Base-by-base conservation (phyloP, 805 yeast genomes). In the Cyberlindnera euphorbiiphila region DNA sequence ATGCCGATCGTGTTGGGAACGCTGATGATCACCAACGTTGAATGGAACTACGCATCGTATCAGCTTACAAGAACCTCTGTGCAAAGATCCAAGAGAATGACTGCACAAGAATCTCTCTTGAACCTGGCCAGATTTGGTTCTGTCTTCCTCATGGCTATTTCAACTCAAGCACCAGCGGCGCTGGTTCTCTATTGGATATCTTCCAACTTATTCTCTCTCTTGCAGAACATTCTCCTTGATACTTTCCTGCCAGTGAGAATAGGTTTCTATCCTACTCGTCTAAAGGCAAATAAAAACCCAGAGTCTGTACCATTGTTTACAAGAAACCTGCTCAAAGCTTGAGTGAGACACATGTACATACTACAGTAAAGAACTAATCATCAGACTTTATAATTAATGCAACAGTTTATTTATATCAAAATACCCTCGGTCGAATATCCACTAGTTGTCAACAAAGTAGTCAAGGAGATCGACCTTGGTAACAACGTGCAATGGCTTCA, bases 131-230 rank as follows among this genome's bases (percentile, higher is more conserved):
- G 96, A 51, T 68, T 85, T 46, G 78, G 91, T 16, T 76, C 85
- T 36, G 77, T 88, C 2, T 77, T 85, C 46, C 67, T 91, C 61
- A 86, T 87, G 82, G 88, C 87, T 5, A 67, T 88, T 14, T 71
- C 95, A 0, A 75, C 88, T 27, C 93, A 88, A 51, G 94, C 95
- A 0, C 95, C 98, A 0, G 66, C 81, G 20, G 86, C 94, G 0
- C 63, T 89, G 24, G 76, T 82, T 0, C 56, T 87, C n/a, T 91
- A 89, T 61, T 91, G 98, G 98, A 71, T 86, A 21, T 78, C 91
- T 31, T 87, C 96, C 0, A 89, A 87, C 55, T 49, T 71, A 4
- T 89, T 70, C 55, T 88, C 97, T 3, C 62, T 85, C 42, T 43
- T 74, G 0, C 97, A 91, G 51, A 91, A 89, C 56, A 57, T 82